Evolutionary conservation across 345 rosid species (phyloP).

Genomic region (Adansonia digitata): DNA sequence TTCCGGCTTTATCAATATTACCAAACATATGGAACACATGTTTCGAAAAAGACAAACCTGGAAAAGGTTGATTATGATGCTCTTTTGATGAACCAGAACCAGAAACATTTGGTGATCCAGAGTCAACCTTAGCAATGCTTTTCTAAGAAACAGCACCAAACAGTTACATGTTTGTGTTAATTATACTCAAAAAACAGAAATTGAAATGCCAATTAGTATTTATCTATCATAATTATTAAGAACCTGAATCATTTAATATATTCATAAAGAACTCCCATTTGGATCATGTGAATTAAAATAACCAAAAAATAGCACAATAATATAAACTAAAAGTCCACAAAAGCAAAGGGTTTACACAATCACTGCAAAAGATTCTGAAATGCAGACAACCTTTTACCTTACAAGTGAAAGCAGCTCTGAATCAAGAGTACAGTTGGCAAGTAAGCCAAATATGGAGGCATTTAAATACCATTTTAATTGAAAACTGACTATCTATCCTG

Average conservation of each 20-base stretch:
- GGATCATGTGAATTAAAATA: constrained; percentile 2
- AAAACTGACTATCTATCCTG: not conserved
- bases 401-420: constrained; percentile 8
- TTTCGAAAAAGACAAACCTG: constrained; percentile 45
- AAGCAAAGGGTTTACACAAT: not conserved
- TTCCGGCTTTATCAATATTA: not conserved
- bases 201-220: not conserved
- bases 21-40: not conserved
- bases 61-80: constrained; percentile 31
- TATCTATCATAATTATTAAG: not conserved
- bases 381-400: not conserved
- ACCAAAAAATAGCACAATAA: not conserved
- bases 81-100: constrained; percentile 46
- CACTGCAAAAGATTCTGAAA: not conserved
- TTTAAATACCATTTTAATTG: constrained; percentile 3
- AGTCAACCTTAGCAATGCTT: constrained; percentile 22
- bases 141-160: constrained; percentile 28
- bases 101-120: constrained; percentile 36
- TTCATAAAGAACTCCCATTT: not conserved
- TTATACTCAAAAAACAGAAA: not conserved
- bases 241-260: not conserved
- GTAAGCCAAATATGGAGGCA: constrained; percentile 2
- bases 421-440: constrained; percentile 3
- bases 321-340: not conserved
- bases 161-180: not conserved